Evolutionary conservation across 2,329 filamentous ascomycete species (phyloP).

Genomic region (Aspergillus aculeatinus): DNA sequence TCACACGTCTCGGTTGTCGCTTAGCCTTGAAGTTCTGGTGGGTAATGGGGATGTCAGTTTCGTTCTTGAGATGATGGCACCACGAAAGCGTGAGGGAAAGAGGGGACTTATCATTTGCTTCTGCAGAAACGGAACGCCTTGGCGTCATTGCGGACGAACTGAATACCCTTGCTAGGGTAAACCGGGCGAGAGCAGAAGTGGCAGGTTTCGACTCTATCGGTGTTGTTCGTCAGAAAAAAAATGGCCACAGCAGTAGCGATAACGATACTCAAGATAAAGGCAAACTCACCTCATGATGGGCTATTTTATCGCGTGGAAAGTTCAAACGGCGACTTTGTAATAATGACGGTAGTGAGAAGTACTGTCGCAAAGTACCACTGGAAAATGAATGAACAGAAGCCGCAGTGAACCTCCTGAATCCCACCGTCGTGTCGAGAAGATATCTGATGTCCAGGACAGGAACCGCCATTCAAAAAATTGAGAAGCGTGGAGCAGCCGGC

Average conservation of each 20-base stretch:
- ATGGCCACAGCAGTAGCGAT: neutral
- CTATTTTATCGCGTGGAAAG: neutral
- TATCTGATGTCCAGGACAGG: slow-evolving; percentile 19
- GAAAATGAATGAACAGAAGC: neutral
- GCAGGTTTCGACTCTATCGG: slow-evolving; percentile 57
- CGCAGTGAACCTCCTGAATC: slow-evolving; percentile 2
- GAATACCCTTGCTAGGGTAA: slow-evolving; percentile 66
- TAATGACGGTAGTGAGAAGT: neutral
- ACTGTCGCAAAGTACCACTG: neutral
- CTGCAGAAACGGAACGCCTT: slow-evolving; percentile 64
- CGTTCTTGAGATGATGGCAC: neutral
- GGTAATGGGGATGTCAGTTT: slow-evolving; percentile 15
- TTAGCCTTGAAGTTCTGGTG: slow-evolving; percentile 93
- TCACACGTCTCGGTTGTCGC: slow-evolving; percentile 93
- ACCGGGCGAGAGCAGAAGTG: slow-evolving; percentile 67
- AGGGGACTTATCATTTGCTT: slow-evolving; percentile 51
- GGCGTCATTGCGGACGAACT: slow-evolving; percentile 55
- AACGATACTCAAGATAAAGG: neutral
- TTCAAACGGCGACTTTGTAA: neutral
- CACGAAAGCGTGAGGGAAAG: neutral
- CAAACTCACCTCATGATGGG: slow-evolving; percentile 24
- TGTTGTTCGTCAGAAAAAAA: neutral
- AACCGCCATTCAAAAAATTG: slow-evolving; percentile 22
- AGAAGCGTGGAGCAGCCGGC: slow-evolving; percentile 27
- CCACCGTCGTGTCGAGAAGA: slow-evolving; percentile 9